Evolutionary conservation across 2,329 filamentous ascomycete genomes (phyloP), one percentile per base, ranked within the genome.

Genomic region (Penicillium oxalicum): DNA sequence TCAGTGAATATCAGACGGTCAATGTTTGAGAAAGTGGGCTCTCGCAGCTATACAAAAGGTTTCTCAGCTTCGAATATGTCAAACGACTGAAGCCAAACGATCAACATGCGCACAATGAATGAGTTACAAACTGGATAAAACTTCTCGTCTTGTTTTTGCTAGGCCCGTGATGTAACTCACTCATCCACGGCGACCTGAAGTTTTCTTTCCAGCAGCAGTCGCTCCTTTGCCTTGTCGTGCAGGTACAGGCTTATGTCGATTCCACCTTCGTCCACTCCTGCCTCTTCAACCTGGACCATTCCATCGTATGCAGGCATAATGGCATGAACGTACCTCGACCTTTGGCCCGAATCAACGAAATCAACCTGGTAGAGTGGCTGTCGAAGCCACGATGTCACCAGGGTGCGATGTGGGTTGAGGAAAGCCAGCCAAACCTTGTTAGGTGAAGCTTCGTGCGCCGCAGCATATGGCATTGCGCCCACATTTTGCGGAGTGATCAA

Each of bases 321-420:
- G 26, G 40, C 40, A 13, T 43, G 24, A 18, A 43, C 28, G 33
- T 34, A 43, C n/a, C 40, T 25, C 13, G 40, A 29, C 27, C 13
- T 12, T 18, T 13, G 29, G 27, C 40, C 40, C 7, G 29, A n/a
- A 11, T 29, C 40, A 8, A 34, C 32, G 27, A 43, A 33, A 32
- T 43, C 40, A 13, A 43, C 40, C 13, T 25, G 13, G 26, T 43
- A 43, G 7, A 43, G 27, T 5, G 24, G 40, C 25, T 13, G 26
- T 24, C 29, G 40, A 18, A 32, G 25, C 40, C 40, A 43, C 13
- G 40, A 43, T 28, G 40, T 43, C 29, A 43, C 40, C 27, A 43
- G 18, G 24, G 29, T 43, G 29, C 34, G 40, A 8, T 18, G 26
- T 24, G 26, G 13, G 28, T 29, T 29, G 11, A 43, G 25, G 13